phyloP scores from a whole-genome alignment of 2,329 filamentous ascomycete genomes.

The Epichloe uncinata region DNA sequence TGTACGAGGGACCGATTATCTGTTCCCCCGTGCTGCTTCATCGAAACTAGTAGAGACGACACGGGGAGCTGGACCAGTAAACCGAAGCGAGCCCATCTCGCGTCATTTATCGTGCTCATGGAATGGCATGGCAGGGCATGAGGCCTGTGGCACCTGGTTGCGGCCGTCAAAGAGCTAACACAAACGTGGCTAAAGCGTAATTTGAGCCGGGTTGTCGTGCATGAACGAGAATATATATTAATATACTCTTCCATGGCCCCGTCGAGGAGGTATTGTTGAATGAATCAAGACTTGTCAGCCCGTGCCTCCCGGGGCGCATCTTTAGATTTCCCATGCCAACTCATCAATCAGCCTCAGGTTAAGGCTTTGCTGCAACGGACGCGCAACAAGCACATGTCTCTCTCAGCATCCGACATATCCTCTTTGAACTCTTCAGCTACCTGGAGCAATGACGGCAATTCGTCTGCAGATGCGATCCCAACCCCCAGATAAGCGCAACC shows the following conservation, averaged over 20 bases:
- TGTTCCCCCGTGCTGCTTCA: no score
- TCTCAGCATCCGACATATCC: neutral
- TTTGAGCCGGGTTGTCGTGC: neutral
- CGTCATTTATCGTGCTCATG: neutral
- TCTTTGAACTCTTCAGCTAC: neutral
- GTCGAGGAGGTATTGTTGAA: neutral
- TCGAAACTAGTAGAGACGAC: no score
- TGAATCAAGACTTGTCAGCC: neutral
- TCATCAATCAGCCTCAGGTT: neutral
- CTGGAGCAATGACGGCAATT: neutral
- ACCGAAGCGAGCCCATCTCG: no score
- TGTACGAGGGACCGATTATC: no score
- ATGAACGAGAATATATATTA: neutral
- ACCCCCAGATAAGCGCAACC: neutral
- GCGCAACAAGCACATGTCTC: neutral
- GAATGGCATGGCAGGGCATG: neutral
- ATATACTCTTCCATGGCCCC: neutral
- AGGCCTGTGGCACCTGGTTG: neutral
- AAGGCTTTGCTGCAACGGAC: neutral
- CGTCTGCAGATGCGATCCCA: conserved; percentile 1
- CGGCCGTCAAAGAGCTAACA: neutral
- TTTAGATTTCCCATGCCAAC: neutral
- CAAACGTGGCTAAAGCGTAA: neutral
- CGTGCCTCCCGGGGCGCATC: neutral
- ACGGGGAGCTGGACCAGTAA: no score